A percentile compares a stretch with the other conserved stretches of the same genome.
These are phyloP conservation scores for Fusarium fracticaudum DNA, from an alignment of 2,329 filamentous ascomycete species.

Conservation along the genomic window DNA sequence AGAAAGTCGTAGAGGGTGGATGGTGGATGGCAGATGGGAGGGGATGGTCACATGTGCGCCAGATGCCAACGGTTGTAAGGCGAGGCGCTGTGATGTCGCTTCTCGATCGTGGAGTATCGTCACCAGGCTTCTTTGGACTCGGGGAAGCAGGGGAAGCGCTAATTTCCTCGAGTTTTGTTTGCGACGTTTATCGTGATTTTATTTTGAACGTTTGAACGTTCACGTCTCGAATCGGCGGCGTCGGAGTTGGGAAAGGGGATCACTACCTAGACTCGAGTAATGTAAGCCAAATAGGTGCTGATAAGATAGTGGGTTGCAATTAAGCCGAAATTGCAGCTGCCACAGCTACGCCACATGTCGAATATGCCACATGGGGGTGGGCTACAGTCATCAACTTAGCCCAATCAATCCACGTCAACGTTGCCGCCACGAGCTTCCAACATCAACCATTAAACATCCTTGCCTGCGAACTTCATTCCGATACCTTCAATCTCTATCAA, in stretches of 20 bases:
- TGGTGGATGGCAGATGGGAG: slow-evolving; percentile 27
- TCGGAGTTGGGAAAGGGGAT: slow-evolving; percentile 43
- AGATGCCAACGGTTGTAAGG: slow-evolving; percentile 31
- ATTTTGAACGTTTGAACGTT: slow-evolving; percentile 26
- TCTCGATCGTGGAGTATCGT: slow-evolving; percentile 20
- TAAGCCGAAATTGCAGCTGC: slow-evolving; percentile 40
- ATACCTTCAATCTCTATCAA: background rate
- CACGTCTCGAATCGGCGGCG: slow-evolving; percentile 36
- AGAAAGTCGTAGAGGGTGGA: slow-evolving; percentile 39
- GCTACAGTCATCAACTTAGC: slow-evolving; percentile 8
- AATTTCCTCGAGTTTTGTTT: slow-evolving; percentile 1
- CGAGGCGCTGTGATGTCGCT: slow-evolving; percentile 34
- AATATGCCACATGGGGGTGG: slow-evolving; percentile 20
- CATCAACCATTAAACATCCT: slow-evolving; percentile 11
- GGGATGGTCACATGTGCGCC: slow-evolving; percentile 43
- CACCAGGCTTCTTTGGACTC: background rate
- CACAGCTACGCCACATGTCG: slow-evolving; percentile 17
- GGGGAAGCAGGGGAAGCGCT: background rate
- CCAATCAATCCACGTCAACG: slow-evolving; percentile 27
- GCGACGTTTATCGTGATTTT: slow-evolving; percentile 29
- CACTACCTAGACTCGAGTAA: slow-evolving; percentile 34
- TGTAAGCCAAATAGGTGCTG: slow-evolving; percentile 35
- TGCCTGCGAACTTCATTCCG: background rate
- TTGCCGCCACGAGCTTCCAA: slow-evolving; percentile 25
- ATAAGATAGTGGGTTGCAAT: slow-evolving; percentile 42